Conservation (phyloP, 2,329 filamentous ascomycete species). For the Fusarium tricinctum region DNA sequence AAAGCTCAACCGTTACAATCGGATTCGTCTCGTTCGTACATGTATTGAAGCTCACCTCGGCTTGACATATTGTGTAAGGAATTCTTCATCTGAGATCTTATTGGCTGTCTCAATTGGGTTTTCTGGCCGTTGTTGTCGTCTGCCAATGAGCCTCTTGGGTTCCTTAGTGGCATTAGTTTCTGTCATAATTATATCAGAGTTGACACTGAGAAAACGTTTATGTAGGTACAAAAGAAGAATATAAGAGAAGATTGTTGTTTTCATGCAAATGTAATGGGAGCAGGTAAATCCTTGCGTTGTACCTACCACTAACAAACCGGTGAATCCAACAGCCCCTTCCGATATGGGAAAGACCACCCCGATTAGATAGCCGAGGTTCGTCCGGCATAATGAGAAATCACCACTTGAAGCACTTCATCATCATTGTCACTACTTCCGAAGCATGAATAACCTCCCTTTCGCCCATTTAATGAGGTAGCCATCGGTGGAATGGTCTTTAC, state of each 20-base stretch:
- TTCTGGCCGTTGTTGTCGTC: constrained; percentile 33
- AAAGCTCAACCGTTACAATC: not conserved
- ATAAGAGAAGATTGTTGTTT: not conserved
- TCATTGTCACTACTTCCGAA: constrained; percentile 10
- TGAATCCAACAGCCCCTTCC: not conserved
- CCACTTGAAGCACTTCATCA: constrained; percentile 40
- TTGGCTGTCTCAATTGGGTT: constrained; percentile 65
- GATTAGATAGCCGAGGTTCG: constrained; percentile 41
- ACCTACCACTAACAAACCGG: constrained; percentile 34
- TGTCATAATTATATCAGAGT: constrained; percentile 20
- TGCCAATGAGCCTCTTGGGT: constrained; percentile 23
- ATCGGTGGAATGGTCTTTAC: constrained; percentile 49
- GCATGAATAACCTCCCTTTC: constrained; percentile 23
- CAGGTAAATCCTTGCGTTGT: not conserved
- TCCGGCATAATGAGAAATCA: constrained; percentile 28
- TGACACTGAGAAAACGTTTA: not conserved
- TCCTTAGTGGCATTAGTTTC: constrained; percentile 16
- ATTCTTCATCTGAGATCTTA: constrained; percentile 61
- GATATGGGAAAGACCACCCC: constrained; percentile 1
- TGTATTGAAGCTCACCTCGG: constrained; percentile 57
- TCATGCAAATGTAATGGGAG: not conserved
- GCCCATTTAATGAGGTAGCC: constrained; percentile 37
- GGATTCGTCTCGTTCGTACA: not conserved
- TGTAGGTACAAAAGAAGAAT: not conserved
- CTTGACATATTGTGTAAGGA: constrained; percentile 63